Evolutionary conservation across 2,329 filamentous ascomycete species (phyloP).

Genomic region (Verticillium tricorpus): DNA sequence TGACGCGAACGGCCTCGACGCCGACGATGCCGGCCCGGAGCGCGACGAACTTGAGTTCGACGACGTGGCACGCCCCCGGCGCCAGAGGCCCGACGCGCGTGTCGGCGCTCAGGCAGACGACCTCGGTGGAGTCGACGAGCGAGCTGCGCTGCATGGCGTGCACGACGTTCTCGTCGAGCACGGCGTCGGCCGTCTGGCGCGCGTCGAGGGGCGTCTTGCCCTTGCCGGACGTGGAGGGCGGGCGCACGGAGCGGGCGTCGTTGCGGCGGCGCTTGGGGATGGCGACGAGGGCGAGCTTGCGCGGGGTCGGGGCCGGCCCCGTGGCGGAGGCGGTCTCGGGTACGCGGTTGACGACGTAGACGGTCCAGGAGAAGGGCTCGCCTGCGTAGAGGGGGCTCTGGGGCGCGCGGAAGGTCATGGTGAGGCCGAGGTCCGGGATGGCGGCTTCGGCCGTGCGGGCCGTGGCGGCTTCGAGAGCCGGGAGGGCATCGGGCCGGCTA

Average conservation of each 20-base stretch:
- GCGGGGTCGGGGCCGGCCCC: constrained; percentile 34
- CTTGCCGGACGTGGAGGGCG: constrained; percentile 48
- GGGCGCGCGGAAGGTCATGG: constrained; percentile 68
- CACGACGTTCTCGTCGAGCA: constrained; percentile 67
- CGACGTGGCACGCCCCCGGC: constrained; percentile 68
- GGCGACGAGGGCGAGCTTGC: constrained; percentile 67
- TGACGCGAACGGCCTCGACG: constrained; percentile 68
- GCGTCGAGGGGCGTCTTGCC: constrained; percentile 12
- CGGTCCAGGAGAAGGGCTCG: constrained; percentile 65
- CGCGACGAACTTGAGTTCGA: constrained; percentile 68
- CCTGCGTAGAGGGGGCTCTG: constrained; percentile 52
- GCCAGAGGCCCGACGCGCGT: constrained; percentile 68
- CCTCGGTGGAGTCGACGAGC: constrained; percentile 57
- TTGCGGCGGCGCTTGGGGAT: constrained; percentile 60
- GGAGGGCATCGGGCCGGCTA: constrained; percentile 55
- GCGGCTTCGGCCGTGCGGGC: constrained; percentile 37
- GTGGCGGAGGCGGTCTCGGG: neutral
- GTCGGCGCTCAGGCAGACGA: constrained; percentile 73
- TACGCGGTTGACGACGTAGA: constrained; percentile 73
- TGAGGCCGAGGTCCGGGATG: constrained; percentile 63
- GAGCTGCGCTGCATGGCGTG: constrained; percentile 67
- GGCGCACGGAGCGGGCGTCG: constrained; percentile 47
- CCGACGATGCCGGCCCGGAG: constrained; percentile 61
- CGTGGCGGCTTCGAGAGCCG: constrained; percentile 51
- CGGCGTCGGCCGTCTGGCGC: constrained; percentile 54